phyloP scores from a whole-genome alignment of 2,329 filamentous ascomycete genomes.

The Penicillium sp. region DNA sequence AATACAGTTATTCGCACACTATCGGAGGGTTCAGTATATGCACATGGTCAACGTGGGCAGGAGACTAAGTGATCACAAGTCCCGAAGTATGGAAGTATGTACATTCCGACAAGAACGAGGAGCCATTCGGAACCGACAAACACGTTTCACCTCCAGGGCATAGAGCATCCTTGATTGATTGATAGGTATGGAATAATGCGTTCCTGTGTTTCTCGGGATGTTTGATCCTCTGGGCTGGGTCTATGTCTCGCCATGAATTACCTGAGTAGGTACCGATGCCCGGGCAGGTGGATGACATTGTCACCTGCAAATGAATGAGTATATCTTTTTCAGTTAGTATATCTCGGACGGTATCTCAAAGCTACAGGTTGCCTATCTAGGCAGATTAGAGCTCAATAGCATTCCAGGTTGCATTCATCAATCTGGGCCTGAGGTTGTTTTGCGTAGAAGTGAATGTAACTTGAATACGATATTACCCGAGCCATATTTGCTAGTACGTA shows the following conservation, averaged over 20 bases:
- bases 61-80: not conserved
- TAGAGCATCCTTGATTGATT: not conserved
- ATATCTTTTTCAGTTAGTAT: not conserved
- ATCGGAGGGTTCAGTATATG: not conserved
- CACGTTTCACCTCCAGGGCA: not conserved
- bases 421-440: not conserved
- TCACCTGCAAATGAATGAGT: not conserved
- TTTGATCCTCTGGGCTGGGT: not conserved
- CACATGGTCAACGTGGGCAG: slow-evolving; percentile 10
- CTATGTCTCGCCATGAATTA: not conserved
- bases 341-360: slow-evolving; percentile 9
- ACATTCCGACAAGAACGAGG: not conserved
- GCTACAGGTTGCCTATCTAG: not conserved
- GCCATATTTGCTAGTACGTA: too few relatives aligned
- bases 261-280: not conserved
- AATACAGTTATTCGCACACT: not conserved
- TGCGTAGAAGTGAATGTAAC: slow-evolving; percentile 4
- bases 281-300: slow-evolving; percentile 9
- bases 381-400: not conserved
- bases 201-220: not conserved
- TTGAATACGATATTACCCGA: not conserved
- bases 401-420: slow-evolving; percentile 1
- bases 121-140: not conserved
- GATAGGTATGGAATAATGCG: not conserved
- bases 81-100: not conserved